Evolutionary conservation across 2,329 filamentous ascomycete species (phyloP).

Genomic region (Ceratocystis lukuohia): DNA sequence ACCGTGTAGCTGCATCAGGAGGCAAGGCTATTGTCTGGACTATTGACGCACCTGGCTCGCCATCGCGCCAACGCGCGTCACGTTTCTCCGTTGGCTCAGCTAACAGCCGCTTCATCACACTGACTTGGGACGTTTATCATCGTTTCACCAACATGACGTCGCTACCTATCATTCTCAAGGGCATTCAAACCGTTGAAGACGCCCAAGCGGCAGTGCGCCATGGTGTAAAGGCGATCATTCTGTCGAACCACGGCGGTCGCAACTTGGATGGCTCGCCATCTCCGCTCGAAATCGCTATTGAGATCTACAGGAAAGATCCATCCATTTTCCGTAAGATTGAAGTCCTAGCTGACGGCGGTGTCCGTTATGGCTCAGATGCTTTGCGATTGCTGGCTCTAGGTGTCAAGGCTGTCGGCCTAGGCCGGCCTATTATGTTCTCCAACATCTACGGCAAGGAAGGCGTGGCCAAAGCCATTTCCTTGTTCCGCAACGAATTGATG

Average conservation of each 20-base stretch:
- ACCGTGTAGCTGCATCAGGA: conserved; percentile 26
- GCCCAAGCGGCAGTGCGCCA: conserved; percentile 29
- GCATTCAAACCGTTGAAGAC: conserved; percentile 31
- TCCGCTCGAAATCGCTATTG: conserved; percentile 27
- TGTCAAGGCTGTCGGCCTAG: conserved; percentile 34
- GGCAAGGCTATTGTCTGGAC: conserved; percentile 31
- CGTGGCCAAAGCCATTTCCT: conserved; percentile 31
- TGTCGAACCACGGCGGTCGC: conserved; percentile 33
- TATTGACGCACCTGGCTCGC: conserved; percentile 24
- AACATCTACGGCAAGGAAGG: conserved; percentile 39
- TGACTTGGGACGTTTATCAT: conserved; percentile 19
- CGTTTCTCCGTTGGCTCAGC: conserved; percentile 30
- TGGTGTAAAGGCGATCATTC: conserved; percentile 30
- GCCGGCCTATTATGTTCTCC: conserved; percentile 29
- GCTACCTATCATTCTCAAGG: conserved; percentile 31
- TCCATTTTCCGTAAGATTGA: conserved; percentile 23
- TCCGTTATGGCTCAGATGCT: conserved; percentile 32
- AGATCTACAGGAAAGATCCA: conserved; percentile 23
- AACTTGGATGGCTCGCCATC: conserved; percentile 30
- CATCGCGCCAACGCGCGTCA: conserved; percentile 28
- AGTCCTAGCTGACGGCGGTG: conserved; percentile 29
- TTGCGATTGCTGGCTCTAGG: conserved; percentile 34
- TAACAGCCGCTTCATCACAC: conserved; percentile 19
- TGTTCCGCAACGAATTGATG: conserved; percentile 38
- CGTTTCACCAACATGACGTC: conserved; percentile 17